Percentiles rank a stretch among this genome's conserved stretches.
Evolutionary conservation across 2,329 filamentous ascomycete genomes (phyloP).

Genomic region (Parastagonospora avenae): DNA sequence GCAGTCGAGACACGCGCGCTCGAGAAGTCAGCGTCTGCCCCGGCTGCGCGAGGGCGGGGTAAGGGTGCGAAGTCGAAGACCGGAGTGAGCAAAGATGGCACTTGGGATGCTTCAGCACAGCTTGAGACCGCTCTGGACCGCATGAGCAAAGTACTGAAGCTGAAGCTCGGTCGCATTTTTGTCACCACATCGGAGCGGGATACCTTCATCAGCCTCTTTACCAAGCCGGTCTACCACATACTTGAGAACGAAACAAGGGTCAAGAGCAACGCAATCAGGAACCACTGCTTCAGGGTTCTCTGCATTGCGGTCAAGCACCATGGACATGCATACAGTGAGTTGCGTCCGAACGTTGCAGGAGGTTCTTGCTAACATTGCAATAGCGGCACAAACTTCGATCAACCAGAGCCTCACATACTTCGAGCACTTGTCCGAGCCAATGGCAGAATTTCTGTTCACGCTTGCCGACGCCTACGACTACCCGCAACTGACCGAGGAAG

Average conservation of each 20-base stretch:
- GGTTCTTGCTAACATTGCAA: conserved; percentile 15
- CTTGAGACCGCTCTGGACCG: conserved; percentile 86
- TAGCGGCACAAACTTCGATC: conserved; percentile 94
- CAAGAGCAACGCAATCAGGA: conserved; percentile 86
- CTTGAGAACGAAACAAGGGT: conserved; percentile 92
- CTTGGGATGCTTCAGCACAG: conserved; percentile 88
- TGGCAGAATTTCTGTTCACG: conserved; percentile 98
- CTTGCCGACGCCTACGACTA: conserved; percentile 97
- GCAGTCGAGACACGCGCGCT: conserved; percentile 93
- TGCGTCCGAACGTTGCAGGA: too few relatives aligned
- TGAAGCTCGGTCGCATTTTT: conserved; percentile 92
- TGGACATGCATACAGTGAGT: conserved; percentile 88
- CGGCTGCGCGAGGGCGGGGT: conserved; percentile 72
- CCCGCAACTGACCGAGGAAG: conserved; percentile 90
- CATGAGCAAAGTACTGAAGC: conserved; percentile 94
- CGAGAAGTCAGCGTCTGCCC: conserved; percentile 79
- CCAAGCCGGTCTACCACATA: conserved; percentile 89
- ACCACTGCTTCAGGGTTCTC: conserved; percentile 96
- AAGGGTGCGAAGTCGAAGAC: conserved; percentile 75
- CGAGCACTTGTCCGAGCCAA: conserved; percentile 96
- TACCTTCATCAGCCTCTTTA: conserved; percentile 90
- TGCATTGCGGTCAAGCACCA: conserved; percentile 98
- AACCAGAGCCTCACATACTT: conserved; percentile 98
- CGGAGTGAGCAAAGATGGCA: conserved; percentile 66
- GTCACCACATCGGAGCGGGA: conserved; percentile 95